Evolutionary conservation across 1,284 basidiomycete genomes (phyloP).

Genomic region (Rhodotorula sp.): DNA sequence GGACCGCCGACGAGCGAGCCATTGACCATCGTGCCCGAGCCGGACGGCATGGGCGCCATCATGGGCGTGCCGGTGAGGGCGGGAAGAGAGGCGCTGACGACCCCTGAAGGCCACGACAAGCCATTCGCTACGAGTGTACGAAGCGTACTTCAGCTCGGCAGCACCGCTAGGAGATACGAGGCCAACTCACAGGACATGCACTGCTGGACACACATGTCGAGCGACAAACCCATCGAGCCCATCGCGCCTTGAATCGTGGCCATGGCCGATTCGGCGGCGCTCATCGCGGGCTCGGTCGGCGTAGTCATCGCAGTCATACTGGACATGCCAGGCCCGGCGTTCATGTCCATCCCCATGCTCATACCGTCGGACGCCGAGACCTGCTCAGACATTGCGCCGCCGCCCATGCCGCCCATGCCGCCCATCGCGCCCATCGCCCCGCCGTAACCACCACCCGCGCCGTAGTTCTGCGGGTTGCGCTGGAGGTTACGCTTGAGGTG

Average conservation of each 20-base stretch:
- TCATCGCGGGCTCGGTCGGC: too few species aligned
- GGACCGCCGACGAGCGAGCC: constrained; percentile 16
- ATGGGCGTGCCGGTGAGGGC: neutral
- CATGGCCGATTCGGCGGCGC: neutral
- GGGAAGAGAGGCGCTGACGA: neutral
- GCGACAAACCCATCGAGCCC: neutral
- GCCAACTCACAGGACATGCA: constrained; percentile 16
- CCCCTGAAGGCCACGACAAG: neutral
- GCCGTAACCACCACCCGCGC: neutral
- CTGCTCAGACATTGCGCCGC: too few species aligned
- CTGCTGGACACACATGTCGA: constrained; percentile 19
- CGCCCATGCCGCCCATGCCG: neutral
- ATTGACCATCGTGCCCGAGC: neutral
- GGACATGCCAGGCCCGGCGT: neutral
- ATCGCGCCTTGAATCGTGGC: neutral
- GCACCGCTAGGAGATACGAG: neutral
- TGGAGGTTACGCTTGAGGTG: neutral
- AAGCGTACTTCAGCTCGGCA: neutral
- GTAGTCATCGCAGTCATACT: neutral
- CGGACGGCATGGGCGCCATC: neutral
- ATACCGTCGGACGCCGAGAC: too few species aligned
- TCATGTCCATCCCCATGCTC: neutral
- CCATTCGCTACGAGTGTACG: neutral
- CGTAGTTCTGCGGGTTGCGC: neutral
- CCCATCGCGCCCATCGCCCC: neutral